These are phyloP conservation scores for Cynanchum wilfordii DNA, from an alignment of 257 asterid genomes.

Conservation along the genomic window DNA sequence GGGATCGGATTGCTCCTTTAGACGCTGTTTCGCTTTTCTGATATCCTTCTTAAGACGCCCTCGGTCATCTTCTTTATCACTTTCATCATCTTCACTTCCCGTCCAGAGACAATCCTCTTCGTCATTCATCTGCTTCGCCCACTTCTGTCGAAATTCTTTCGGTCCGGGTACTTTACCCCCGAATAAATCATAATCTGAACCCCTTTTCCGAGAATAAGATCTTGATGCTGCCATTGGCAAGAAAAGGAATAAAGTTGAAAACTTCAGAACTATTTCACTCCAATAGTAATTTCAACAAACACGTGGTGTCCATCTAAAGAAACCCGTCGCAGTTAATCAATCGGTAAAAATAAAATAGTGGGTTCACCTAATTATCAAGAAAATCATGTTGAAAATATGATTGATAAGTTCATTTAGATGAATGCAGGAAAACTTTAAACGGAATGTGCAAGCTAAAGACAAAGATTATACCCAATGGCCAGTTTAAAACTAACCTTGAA, in stretches of 20 bases:
- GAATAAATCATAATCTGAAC: conserved; percentile 63
- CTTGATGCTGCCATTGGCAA: conserved; percentile 46
- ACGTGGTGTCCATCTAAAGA: not conserved
- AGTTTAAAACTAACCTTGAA: conserved; percentile 32
- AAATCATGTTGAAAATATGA: not conserved
- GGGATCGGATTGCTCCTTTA: conserved; percentile 41
- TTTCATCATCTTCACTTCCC: conserved; percentile 65
- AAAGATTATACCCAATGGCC: not conserved
- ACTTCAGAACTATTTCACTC: not conserved
- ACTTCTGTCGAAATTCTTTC: conserved; percentile 62
- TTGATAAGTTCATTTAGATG: not conserved
- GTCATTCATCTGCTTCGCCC: conserved; percentile 81
- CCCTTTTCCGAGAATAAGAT: conserved; percentile 49
- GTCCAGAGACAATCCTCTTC: conserved; percentile 93
- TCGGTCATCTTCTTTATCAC: conserved; percentile 41
- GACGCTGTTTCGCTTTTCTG: conserved; percentile 65
- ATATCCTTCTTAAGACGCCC: conserved; percentile 66
- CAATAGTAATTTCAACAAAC: conserved; percentile 15
- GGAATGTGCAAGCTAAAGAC: not conserved
- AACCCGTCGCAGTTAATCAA: not conserved
- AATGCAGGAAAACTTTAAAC: no score
- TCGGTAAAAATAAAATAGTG: not conserved
- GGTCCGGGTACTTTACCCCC: conserved; percentile 60
- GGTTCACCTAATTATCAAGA: not conserved
- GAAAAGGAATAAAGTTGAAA: not conserved